Conservation (phyloP, 2,329 filamentous ascomycete genomes). For the Apiospora aurea region DNA sequence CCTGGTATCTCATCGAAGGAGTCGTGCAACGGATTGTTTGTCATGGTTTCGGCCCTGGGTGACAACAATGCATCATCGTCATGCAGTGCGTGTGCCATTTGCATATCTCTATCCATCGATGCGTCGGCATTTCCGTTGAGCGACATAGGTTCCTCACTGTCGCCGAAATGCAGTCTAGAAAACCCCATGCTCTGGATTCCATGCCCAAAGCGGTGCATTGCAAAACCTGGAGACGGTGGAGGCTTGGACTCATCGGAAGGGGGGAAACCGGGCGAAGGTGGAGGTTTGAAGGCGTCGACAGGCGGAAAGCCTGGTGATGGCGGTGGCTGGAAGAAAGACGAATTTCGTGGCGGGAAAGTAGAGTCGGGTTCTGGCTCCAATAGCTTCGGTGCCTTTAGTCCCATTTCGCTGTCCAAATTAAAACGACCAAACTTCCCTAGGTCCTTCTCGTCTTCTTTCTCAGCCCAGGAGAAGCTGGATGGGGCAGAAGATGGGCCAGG, state of each 20-base stretch:
- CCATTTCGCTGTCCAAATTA: constrained; percentile 43
- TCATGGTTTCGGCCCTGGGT: constrained; percentile 76
- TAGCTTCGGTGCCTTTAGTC: constrained; percentile 46
- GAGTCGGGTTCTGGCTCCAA: constrained; percentile 40
- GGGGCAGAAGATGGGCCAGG: constrained; percentile 73
- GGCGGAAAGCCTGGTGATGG: constrained; percentile 34
- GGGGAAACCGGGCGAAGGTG: constrained; percentile 35
- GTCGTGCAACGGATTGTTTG: constrained; percentile 68
- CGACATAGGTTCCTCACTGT: constrained; percentile 35
- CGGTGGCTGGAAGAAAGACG: constrained; percentile 41
- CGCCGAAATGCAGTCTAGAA: constrained; percentile 44
- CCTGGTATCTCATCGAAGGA: constrained; percentile 51
- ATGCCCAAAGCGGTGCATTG: constrained; percentile 46
- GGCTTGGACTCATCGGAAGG: constrained; percentile 43
- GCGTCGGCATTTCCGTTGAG: constrained; percentile 32
- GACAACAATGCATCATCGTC: constrained; percentile 69
- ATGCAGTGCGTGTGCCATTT: constrained; percentile 44
- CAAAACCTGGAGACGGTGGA: constrained; percentile 55
- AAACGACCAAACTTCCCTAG: constrained; percentile 50
- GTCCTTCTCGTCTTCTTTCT: constrained; percentile 54
- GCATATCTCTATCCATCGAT: constrained; percentile 43
- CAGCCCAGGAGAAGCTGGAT: constrained; percentile 66
- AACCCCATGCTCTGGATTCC: constrained; percentile 51
- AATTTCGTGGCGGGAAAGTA: constrained; percentile 36
- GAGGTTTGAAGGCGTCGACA: constrained; percentile 38